Evolutionary conservation across 2,329 filamentous ascomycete species (phyloP).

Genomic region (Trichoderma sp.): DNA sequence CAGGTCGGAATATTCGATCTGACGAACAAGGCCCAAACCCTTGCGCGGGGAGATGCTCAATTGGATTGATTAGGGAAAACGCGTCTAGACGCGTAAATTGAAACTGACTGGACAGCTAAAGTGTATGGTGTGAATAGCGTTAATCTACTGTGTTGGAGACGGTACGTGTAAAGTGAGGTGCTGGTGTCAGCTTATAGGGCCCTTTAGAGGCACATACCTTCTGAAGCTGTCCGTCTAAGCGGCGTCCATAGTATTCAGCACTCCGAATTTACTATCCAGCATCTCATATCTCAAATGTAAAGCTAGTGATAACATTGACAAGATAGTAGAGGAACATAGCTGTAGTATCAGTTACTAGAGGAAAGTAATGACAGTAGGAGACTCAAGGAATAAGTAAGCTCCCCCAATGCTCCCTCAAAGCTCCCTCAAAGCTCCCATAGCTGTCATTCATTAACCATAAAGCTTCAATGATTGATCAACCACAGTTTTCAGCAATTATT

Average conservation of each 20-base stretch:
- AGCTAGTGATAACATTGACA: too few relatives aligned
- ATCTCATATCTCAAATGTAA: too few relatives aligned
- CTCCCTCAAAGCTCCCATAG: background rate
- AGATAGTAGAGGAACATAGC: background rate
- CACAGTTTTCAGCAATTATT: too few relatives aligned
- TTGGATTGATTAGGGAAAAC: background rate
- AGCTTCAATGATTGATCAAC: background rate
- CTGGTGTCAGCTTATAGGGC: background rate
- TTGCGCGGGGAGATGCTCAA: constrained; percentile 10
- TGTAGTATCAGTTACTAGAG: background rate
- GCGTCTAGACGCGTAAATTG: constrained; percentile 22
- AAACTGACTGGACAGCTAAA: constrained; percentile 1
- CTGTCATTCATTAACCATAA: accelerated
- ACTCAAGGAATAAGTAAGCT: background rate
- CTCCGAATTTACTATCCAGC: too few relatives aligned
- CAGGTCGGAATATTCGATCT: background rate
- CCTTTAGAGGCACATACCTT: background rate
- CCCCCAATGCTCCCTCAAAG: background rate
- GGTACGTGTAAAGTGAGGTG: background rate
- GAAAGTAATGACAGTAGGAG: background rate
- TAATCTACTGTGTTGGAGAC: background rate
- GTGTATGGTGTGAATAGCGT: background rate
- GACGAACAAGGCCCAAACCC: background rate
- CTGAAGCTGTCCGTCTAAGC: background rate
- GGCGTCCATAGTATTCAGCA: too few relatives aligned